Evolutionary conservation across 805 yeast genomes (phyloP).

Genomic region (Kodamaea fukazawae): DNA sequence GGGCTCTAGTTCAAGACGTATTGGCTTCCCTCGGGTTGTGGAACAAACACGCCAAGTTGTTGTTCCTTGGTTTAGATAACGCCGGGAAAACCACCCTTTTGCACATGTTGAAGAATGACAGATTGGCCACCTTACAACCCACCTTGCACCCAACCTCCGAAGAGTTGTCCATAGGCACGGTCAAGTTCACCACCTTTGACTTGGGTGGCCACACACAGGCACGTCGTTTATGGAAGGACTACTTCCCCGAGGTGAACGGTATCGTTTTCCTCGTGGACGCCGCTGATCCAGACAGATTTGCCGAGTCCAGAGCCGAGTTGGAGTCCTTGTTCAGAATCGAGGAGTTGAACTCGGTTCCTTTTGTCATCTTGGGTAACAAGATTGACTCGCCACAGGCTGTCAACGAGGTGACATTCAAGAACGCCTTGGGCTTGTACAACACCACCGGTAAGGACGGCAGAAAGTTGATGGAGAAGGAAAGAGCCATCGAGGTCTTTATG

Average conservation of each 20-base stretch:
- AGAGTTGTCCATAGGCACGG: slow-evolving; percentile 94
- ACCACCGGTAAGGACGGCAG: slow-evolving; percentile 84
- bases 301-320: slow-evolving; percentile 91
- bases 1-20: slow-evolving; percentile 39
- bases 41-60: slow-evolving; percentile 48
- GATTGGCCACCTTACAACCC: slow-evolving; percentile 96
- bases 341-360: slow-evolving; percentile 87
- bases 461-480: slow-evolving; percentile 63
- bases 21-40: slow-evolving; percentile 47
- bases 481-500: slow-evolving; percentile 97
- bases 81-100: slow-evolving; percentile 43
- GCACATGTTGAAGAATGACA: slow-evolving; percentile 71
- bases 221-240: slow-evolving; percentile 98
- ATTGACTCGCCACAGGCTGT: slow-evolving; percentile 94
- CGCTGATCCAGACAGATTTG: slow-evolving; percentile 93
- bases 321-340: slow-evolving; percentile 91
- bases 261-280: slow-evolving; percentile 95
- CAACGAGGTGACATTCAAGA: slow-evolving; percentile 88
- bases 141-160: slow-evolving; percentile 98
- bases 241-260: slow-evolving; percentile 98
- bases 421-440: slow-evolving; percentile 79
- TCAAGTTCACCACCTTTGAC: slow-evolving; percentile 96
- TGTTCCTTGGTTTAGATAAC: slow-evolving; percentile 46
- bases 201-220: slow-evolving; percentile 99
- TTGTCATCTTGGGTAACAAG: slow-evolving; percentile 92